Evolutionary conservation across 176 grass and related monocot species (phyloP), one percentile per base, ranked within the genome.

Genomic region (Coix lacrymajobi): DNA sequence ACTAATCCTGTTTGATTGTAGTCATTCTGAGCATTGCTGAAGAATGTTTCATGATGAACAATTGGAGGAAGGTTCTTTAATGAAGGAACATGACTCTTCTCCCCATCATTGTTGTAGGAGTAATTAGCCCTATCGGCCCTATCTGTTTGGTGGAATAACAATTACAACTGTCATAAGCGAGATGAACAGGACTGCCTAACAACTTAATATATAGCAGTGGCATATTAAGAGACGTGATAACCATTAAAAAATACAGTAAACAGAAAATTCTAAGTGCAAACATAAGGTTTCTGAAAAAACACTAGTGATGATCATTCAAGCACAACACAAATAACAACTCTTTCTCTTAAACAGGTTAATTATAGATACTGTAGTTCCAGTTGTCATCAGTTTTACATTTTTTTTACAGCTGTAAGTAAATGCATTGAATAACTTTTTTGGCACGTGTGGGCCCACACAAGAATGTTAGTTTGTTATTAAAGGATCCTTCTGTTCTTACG

Each of bases 81-180:
- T 45, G 90, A 89, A 89, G 82, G 83, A 79, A 64, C 24, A 32
- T 87, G 62, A 76, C 73, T 87, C 87, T 91, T 94, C 75, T 94
- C 92, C 31, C 81, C 92, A 54, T 94, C 92, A 87, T 65, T 71
- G 33, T 49, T 88, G 85, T 85, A 87, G n/a, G 87, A 66, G 75
- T 87, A 87, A 69, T 75, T 94, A 31, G 71, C 38, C 73, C 89
- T 92, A 48, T 92, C 92, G 41, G 49, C 76, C 71, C 87, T 87
- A 87, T 94, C 92, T 92, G 89, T 45, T 83, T 39, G 24, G 60
- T 78, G 43, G 60, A 84, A 82, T 81, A 73, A 66, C 37, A 85
- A 81, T 44, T 76, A 26, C 57, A 72, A 57, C 28, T 17, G 26
- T 77, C 17, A 37, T 24, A 82, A 60, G 20, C 54, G 3, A 82